These are phyloP conservation scores for Gossypium bickii DNA, from an alignment of 345 rosid species.

Conservation along the genomic window DNA sequence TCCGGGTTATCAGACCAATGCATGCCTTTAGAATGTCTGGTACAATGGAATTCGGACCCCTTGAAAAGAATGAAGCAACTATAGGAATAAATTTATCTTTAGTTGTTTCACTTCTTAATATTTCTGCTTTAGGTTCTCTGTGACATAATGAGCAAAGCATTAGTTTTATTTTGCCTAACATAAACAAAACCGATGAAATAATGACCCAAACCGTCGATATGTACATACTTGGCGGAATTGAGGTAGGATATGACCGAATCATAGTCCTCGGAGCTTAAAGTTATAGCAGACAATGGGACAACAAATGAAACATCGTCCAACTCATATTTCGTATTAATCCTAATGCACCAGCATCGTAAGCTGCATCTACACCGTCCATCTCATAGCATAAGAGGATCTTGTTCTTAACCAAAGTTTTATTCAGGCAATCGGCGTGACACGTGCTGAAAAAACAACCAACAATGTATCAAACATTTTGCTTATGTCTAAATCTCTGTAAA, in stretches of 20 bases:
- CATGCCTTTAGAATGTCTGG: conserved; percentile 30
- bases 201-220: too few relatives aligned
- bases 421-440: conserved; percentile 10
- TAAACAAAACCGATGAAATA: too few relatives aligned
- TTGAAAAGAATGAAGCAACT: conserved; percentile 19
- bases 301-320: conserved; percentile 11
- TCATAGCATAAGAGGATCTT: conserved; percentile 47
- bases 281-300: conserved; percentile 24
- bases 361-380: background rate
- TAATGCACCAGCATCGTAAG: conserved; percentile 27
- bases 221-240: conserved; percentile 12
- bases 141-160: background rate
- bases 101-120: conserved; percentile 2
- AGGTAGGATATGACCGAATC: conserved; percentile 25
- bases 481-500: conserved; percentile 41
- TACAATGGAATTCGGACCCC: conserved; percentile 5
- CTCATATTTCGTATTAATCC: conserved; percentile 23
- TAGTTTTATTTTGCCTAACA: background rate
- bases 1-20: background rate
- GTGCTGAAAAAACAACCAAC: conserved; percentile 33
- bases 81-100: conserved; percentile 19
- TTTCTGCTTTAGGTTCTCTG: conserved; percentile 20
- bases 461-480: background rate
- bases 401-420: conserved; percentile 35
- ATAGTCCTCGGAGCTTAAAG: background rate